Evolutionary conservation across 2,329 filamentous ascomycete species (phyloP), one percentile per base, ranked within the genome.

Genomic region (Cladophialophora chaetospira): DNA sequence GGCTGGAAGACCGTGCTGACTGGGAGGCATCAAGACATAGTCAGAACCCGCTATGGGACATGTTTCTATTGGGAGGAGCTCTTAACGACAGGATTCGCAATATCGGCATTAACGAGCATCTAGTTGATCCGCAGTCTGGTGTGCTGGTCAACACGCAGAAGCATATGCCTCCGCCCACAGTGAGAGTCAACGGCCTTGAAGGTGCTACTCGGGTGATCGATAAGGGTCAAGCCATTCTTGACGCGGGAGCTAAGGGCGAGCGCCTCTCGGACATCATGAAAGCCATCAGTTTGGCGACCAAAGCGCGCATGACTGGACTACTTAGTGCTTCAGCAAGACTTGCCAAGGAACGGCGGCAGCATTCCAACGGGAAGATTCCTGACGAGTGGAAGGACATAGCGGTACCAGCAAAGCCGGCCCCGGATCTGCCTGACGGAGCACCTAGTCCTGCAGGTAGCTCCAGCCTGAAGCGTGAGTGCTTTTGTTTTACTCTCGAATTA

Each of bases 201-300:
- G 83, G 80, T 3, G 78, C 82, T 28, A 79, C 82, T 10, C 73
- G 87, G 21, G 79, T 89, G 2, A 74, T 82, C 38, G 86, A 86
- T 1, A 80, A 79, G 11, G 86, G 86, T 2, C 84, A 84, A 17
- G 90, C 88, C 52, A 82, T 95, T 33, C 82, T 94, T 0, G 85
- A 88, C 31, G 70, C 73, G 17, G 58, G 58, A 26, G 88, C 91
- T 42, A 74, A 76, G 46, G 74, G 74, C 40, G 84, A 89, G 1
- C 85, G 83, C 52, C 77, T 96, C 29, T 87, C 88, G 11, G 91
- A 96, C 60, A 88, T 97, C 64, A 75, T 97, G 42, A 88, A 89
- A 23, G 78, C 97, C 13, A 71, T 97, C 56, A 94, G 91, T 4
- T 81, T 97, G 55, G 89, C 89, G 15, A 86, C 90, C 8, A 90